Evolutionary conservation across 2,329 filamentous ascomycete species (phyloP).

Genomic region (Diatrype stigma): DNA sequence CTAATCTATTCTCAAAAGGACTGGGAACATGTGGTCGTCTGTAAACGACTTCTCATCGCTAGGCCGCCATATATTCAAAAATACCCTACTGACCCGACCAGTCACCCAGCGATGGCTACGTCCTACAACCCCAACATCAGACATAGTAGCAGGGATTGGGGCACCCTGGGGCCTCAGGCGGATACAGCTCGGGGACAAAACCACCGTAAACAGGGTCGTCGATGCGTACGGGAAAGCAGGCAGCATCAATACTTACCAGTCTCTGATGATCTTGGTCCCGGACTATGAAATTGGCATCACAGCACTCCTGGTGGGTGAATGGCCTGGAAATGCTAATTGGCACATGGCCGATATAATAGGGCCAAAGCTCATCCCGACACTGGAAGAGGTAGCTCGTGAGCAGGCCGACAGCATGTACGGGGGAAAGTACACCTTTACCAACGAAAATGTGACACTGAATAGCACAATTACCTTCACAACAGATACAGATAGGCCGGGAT

Average conservation of each 20-base stretch:
- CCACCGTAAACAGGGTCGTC: constrained; percentile 19
- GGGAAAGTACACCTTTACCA: constrained; percentile 15
- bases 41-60: constrained; percentile 35
- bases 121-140: constrained; percentile 33
- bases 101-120: constrained; percentile 42
- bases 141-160: constrained; percentile 33
- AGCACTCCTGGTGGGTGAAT: constrained; percentile 22
- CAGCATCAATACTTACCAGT: constrained; percentile 24
- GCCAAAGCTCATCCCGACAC: constrained; percentile 17
- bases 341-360: constrained; percentile 24
- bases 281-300: constrained; percentile 25
- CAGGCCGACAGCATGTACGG: constrained; percentile 16
- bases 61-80: constrained; percentile 39
- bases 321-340: constrained; percentile 27
- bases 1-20: constrained; percentile 15
- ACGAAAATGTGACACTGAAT: constrained; percentile 3
- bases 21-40: constrained; percentile 42
- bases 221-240: constrained; percentile 27
- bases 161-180: constrained; percentile 42
- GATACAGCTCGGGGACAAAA: constrained; percentile 18
- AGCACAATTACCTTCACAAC: constrained; percentile 19
- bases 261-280: constrained; percentile 22
- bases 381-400: constrained; percentile 20
- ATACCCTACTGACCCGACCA: constrained; percentile 28
- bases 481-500: constrained; percentile 17